These are phyloP conservation scores for Glomus cerebriforme DNA, from an alignment of 192 early-diverging fungal genomes.

Conservation along the genomic window DNA sequence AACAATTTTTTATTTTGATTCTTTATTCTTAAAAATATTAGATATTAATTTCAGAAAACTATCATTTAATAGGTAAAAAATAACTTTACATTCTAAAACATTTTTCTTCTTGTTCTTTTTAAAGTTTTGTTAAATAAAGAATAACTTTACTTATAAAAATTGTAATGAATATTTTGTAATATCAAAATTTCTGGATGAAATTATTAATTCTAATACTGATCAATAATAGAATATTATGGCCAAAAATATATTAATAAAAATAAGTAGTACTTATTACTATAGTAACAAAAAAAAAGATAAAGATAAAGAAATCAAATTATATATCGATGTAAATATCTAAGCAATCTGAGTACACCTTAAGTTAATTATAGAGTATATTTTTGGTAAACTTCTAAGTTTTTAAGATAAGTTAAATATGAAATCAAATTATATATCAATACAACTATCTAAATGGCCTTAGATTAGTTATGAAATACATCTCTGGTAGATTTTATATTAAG, in stretches of 20 bases:
- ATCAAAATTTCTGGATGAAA: constrained; percentile 16
- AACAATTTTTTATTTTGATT: too few relatives aligned
- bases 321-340: background rate
- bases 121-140: constrained; percentile 2
- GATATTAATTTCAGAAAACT: too few relatives aligned
- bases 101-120: background rate
- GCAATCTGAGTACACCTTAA: background rate
- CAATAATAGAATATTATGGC: background rate
- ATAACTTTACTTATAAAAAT: background rate
- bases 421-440: too few relatives aligned
- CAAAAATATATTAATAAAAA: constrained; percentile 11
- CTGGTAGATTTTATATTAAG: background rate
- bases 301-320: constrained; percentile 9
- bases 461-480: background rate
- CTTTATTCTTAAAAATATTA: too few relatives aligned
- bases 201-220: background rate
- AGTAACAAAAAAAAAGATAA: background rate
- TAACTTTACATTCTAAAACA: background rate
- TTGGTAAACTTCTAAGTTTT: constrained; percentile 12
- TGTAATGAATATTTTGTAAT: constrained; percentile 22
- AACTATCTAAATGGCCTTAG: too few relatives aligned
- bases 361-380: background rate
- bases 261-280: constrained; percentile 19
- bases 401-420: too few relatives aligned
- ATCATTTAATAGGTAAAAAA: too few relatives aligned